These are phyloP conservation scores for Didymosphaeria variabile DNA, from an alignment of 2,329 filamentous ascomycete genomes.

Conservation along the genomic window DNA sequence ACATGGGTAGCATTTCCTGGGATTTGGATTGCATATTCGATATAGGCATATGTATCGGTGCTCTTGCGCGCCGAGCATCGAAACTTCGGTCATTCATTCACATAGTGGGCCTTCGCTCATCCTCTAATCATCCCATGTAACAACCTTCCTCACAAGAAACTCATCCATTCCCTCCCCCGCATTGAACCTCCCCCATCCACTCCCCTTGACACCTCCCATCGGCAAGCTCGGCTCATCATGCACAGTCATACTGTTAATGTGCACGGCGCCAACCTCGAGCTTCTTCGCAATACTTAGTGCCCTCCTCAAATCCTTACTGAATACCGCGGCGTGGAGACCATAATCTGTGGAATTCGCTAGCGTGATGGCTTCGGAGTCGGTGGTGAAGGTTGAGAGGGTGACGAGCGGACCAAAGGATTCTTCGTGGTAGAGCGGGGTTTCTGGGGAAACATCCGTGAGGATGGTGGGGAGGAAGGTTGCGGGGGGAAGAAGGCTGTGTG, in stretches of 20 bases:
- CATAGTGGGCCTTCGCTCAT: background rate
- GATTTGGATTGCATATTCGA: background rate
- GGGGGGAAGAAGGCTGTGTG: constrained; percentile 1
- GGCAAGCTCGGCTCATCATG: constrained; percentile 28
- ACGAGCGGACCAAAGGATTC: constrained; percentile 28
- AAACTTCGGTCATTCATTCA: no score
- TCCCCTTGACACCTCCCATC: constrained; percentile 25
- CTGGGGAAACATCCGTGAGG: constrained; percentile 16
- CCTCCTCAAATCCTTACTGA: constrained; percentile 20
- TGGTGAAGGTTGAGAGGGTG: constrained; percentile 15
- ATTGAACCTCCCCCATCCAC: constrained; percentile 29
- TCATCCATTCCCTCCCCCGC: constrained; percentile 23
- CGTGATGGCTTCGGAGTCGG: constrained; percentile 24
- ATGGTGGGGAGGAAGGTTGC: constrained; percentile 25
- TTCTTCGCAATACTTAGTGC: constrained; percentile 24
- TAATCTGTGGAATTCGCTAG: constrained; percentile 24
- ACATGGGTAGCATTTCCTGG: constrained; percentile 26
- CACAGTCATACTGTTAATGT: constrained; percentile 30
- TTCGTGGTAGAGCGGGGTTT: constrained; percentile 17
- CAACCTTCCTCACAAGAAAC: constrained; percentile 19
- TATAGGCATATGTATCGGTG: background rate
- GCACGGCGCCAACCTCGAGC: constrained; percentile 27
- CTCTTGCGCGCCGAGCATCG: no score
- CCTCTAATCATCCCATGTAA: constrained; percentile 24
- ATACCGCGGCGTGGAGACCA: constrained; percentile 25